Base-by-base conservation (phyloP, 176 grass and related monocot genomes). In the Neostapfia colusana region DNA sequence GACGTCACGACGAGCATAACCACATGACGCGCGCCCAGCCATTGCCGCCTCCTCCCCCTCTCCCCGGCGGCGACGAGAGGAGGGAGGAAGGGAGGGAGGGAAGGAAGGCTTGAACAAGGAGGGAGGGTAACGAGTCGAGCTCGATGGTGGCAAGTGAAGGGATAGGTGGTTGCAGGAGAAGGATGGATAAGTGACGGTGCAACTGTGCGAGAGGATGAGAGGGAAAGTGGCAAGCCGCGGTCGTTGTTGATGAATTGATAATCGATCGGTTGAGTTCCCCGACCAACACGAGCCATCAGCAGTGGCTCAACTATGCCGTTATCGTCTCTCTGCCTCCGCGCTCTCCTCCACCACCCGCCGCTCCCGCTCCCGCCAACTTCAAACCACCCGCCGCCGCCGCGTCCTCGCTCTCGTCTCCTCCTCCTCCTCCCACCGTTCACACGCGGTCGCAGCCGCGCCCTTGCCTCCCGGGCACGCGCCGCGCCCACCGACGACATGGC, bases 301-400 rank as follows among this genome's bases (percentile, higher is more conserved):
- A 61, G 13, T 25, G 24, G 10, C 61, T 72, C 21, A 63, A 69
- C 72, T 48, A 88, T 83, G 86, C 55, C 85, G 75, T 46, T 75
- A 79, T 88, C 79, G 21, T 69, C 71, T 49, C 17, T 4, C 43
- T 24, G 75, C 21, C 34, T 49, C 75, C 37, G 10, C 70, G 18
- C 26, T n/a, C 63, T 66, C 62, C 34, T 8, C 75, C 75, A 78
- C 62, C 59, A 63, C 10, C 31, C 10, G 14, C 42, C 21, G 15
- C 83, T 39, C 54, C 24, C 36, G 8, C 77, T 55, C 71, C 78
- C 83, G 84, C 83, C 75, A 70, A 54, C 53, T 65, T 54, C 79
- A 65, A 78, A 86, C 10, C 45, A 35, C 25, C 38, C 69, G 20
- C 72, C 50, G 20, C 44, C 51, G 45, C 60, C 49, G 66, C 73